phyloP scores from a whole-genome alignment of 331 rosid species.

The Cydonia oblonga region DNA sequence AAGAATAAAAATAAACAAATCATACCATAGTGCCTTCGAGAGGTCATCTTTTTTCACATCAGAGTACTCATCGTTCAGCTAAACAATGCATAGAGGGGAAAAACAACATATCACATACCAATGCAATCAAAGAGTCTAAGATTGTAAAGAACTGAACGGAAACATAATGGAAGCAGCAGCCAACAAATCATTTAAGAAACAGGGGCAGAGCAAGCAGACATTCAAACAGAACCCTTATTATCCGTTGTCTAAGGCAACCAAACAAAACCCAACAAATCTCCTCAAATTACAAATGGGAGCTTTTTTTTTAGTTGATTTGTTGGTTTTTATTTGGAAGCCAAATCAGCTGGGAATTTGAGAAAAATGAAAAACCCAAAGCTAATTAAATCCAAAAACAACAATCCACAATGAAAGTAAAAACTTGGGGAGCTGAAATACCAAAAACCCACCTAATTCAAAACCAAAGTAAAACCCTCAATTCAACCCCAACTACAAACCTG shows the following conservation, averaged over 20 bases:
- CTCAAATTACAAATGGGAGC: background rate
- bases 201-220: too few species aligned
- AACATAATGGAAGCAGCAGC: background rate
- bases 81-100: conserved; percentile 13
- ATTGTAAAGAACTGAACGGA: background rate
- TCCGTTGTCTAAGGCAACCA: background rate
- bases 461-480: too few species aligned
- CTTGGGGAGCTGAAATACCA: too few species aligned
- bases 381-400: too few species aligned
- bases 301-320: too few species aligned
- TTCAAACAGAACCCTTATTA: background rate
- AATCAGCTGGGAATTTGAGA: background rate
- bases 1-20: too few species aligned
- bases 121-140: conserved; percentile 2
- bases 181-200: too few species aligned
- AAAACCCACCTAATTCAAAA: background rate
- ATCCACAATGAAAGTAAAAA: too few species aligned
- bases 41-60: conserved; percentile 65
- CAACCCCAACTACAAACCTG: background rate
- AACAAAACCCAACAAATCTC: background rate
- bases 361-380: too few species aligned
- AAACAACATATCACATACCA: conserved; percentile 13
- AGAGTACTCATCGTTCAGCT: conserved; percentile 54
- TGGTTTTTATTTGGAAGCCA: background rate
- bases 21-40: conserved; percentile 64